Base-by-base conservation (phyloP, 345 rosid species). In the Linum trigynum region DNA sequence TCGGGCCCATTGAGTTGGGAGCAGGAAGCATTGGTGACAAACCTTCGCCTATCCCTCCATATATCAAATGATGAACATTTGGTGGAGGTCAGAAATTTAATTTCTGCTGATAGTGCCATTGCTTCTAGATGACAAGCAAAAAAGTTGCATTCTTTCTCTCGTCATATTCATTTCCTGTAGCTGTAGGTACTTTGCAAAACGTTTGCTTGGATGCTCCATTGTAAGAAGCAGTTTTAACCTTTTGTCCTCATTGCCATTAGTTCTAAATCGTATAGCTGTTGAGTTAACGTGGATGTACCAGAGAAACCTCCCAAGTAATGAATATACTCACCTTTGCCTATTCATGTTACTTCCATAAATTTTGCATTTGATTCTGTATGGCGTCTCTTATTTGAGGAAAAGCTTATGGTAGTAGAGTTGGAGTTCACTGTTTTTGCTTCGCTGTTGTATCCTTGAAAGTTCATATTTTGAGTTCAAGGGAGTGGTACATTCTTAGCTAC, bases 41-140 rank as follows among this genome's bases (percentile, higher is more conserved):
- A 57, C 32, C 59, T 64, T 40, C 73, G 64, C 35, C 67, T 70
- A 57, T 70, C 62, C 68, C 73, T 70, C 68, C 48, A 70, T 39
- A 64, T 64, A 56, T 70, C 68, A 64, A 64, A 70, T 70, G 73
- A 64, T 38, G 73, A 70, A 70, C 73, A 70, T 64, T 58, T 70
- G 73, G 62, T 61, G 71, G 75, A 72, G 70, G 66, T 72, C 75
- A 85, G 80, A 77, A 86, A 78, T 74, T 76, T 89, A 65, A 80
- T 82, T 77, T 84, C 89, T 77, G 77, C 81, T 56, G 80, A 80
- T 71, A 79, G 78, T 75, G 75, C 79, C 62, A 71, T 81, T 64
- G 71, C 81, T 39, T 67, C 74, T 73, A 90, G 89, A 75, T 79
- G 83, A 79, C 76, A 45, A 58, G 66, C 71, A 70, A 23, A 23